A percentile compares a stretch with the other conserved stretches of the same genome.
phyloP scores from a whole-genome alignment of 306 rosid genomes.

The Sicyos baderoa region DNA sequence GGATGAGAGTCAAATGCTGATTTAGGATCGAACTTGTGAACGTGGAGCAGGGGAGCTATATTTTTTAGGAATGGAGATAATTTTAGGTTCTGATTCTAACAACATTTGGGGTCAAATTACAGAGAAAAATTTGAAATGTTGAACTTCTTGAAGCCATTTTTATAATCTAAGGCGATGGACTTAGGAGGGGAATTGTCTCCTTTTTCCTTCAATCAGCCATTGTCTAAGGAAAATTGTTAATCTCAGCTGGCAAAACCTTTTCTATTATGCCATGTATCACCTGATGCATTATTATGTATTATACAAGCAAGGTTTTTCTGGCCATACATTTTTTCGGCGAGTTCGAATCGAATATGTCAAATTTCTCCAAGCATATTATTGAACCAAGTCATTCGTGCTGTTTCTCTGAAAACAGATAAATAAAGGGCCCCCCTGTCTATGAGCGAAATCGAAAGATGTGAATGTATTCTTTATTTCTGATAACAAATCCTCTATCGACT shows the following conservation, averaged over 20 bases:
- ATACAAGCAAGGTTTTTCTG: not conserved
- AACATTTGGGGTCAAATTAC: not conserved
- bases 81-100: not conserved
- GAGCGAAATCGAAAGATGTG: not conserved
- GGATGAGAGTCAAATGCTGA: too few species aligned
- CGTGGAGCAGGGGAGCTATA: not conserved
- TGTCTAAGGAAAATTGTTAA: not conserved
- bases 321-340: not conserved
- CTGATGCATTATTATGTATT: not conserved
- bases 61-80: not conserved
- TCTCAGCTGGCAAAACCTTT: not conserved
- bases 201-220: not conserved
- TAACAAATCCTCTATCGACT: not conserved
- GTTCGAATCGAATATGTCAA: not conserved
- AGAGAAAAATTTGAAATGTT: not conserved
- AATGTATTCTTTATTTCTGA: conserved; percentile 4
- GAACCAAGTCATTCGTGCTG: not conserved
- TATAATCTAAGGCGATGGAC: too few species aligned
- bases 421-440: not conserved
- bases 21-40: too few species aligned
- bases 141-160: too few species aligned
- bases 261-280: not conserved
- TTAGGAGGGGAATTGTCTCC: not conserved
- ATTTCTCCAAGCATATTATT: not conserved
- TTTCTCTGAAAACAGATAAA: not conserved